Percentiles rank a stretch among this genome's conserved stretches.
phyloP scores from a whole-genome alignment of 352 stramenopile species.

The Phytophthora tubulina region DNA sequence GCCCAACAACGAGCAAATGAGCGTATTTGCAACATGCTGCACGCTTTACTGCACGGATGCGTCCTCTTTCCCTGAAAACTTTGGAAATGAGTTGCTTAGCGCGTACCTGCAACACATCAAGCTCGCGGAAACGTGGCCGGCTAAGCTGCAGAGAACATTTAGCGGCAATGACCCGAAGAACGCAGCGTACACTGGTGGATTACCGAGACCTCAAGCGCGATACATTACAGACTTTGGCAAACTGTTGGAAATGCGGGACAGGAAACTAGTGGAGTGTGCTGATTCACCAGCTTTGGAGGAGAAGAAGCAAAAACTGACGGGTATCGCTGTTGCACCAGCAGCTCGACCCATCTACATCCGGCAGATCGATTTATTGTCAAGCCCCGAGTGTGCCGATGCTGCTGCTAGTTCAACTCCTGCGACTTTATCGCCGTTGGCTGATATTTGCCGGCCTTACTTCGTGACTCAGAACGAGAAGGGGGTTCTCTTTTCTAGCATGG shows the following conservation, averaged over 20 bases:
- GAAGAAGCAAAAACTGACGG: slow-evolving; percentile 84
- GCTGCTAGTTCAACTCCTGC: slow-evolving; percentile 12
- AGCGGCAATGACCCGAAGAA: slow-evolving; percentile 80
- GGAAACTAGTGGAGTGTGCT: slow-evolving; percentile 58
- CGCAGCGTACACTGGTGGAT: slow-evolving; percentile 63
- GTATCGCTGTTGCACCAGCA: slow-evolving; percentile 76
- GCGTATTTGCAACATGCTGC: slow-evolving; percentile 89
- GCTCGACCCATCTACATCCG: slow-evolving; percentile 81
- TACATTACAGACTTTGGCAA: slow-evolving; percentile 86
- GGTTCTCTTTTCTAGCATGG: slow-evolving; percentile 88
- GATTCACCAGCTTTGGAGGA: slow-evolving; percentile 60
- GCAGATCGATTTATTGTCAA: slow-evolving; percentile 69
- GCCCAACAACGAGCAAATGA: slow-evolving; percentile 90
- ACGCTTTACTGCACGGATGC: slow-evolving; percentile 82
- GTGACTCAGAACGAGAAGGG: slow-evolving; percentile 89
- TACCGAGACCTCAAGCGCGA: slow-evolving; percentile 79
- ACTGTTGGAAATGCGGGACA: slow-evolving; percentile 79
- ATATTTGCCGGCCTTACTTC: slow-evolving; percentile 83
- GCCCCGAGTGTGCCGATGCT: slow-evolving; percentile 27
- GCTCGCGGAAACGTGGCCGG: slow-evolving; percentile 74
- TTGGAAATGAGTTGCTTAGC: slow-evolving; percentile 76
- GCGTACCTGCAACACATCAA: slow-evolving; percentile 85
- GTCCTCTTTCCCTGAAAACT: slow-evolving; percentile 71
- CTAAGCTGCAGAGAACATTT: slow-evolving; percentile 83
- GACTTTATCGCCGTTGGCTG: slow-evolving; percentile 22